Base-by-base conservation (phyloP, 1,284 basidiomycete genomes). In the Testicularia cyperi region DNA sequence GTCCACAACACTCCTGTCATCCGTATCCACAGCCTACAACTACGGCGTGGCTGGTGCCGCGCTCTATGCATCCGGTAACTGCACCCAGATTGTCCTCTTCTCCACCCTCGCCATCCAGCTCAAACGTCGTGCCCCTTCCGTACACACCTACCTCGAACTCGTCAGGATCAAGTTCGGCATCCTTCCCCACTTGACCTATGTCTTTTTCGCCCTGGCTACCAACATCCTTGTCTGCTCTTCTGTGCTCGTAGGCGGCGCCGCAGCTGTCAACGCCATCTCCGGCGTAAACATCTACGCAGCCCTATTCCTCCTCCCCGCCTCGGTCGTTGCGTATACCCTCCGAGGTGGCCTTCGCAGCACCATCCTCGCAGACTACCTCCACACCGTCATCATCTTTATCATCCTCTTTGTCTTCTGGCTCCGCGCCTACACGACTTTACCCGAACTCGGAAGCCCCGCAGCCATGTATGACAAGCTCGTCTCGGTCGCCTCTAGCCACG, bases 381-480 rank as follows among this genome's bases (percentile, higher is more conserved):
- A 71, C 40, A 71, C 69, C 5, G 43, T 67, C 35, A 64, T 71
- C 57, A 69, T 71, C 52, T 70, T 71, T 31, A 43, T 70, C 30
- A 68, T 71, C 36, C 47, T 71, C 16, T 69, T 69, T 40, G 39
- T 57, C 26, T 45, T 71, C 34, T 69, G 53, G 47, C 44, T 71
- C 30, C 35, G 47, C 5, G 52, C 62, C 12, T 71, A 69, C 38
- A 52, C 63, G 15, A 71, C 69, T 8, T 55, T 56, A 49, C 52
- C 57, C 4, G 41, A 56, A 6, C 57, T 71, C 32, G 69, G 69
- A 8, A 58, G 52, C 16, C 65, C 69, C 2, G 42, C 41, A 8
- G 44, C 36, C 26, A 67, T 71, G 64, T 71, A 63, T 37, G 44
- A 68, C n/a, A 44, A 55, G 16, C 41, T 71, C 8, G 24, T 44